Conservation (phyloP, 768 basidiomycete genomes). For the Suillus placidus region DNA sequence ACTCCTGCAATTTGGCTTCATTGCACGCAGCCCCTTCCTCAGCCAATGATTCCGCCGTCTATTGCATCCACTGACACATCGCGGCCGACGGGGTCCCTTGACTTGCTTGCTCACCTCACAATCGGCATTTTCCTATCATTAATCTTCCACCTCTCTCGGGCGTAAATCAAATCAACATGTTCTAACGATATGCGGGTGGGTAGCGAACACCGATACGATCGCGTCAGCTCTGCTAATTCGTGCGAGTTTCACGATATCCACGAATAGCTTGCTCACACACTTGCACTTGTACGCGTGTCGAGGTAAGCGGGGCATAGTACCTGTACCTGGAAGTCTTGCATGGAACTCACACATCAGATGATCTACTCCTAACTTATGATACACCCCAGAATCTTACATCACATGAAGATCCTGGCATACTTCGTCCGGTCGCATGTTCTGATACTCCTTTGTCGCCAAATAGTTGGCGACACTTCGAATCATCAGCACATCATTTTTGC, state of each 20-base stretch:
- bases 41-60: not conserved
- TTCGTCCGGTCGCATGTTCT: not conserved
- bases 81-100: not conserved
- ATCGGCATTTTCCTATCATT: conserved; percentile 2
- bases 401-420: not conserved
- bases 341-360: not conserved
- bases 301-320: not conserved
- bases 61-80: not conserved
- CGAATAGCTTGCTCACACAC: not conserved
- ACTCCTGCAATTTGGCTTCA: not conserved
- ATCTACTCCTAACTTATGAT: not conserved
- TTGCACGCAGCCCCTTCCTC: not conserved
- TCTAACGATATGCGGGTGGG: conserved; percentile 1
- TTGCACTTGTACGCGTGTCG: not conserved
- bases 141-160: not conserved
- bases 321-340: not conserved
- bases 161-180: conserved; percentile 2
- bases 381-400: not conserved
- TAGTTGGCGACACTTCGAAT: not conserved
- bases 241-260: conserved; percentile 1
- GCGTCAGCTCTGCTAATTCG: not conserved
- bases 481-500: not conserved
- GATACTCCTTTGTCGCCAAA: not conserved
- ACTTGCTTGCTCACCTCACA: not conserved
- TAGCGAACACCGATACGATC: not conserved